Base-by-base conservation (phyloP, 345 rosid genomes). In the Dipteronia sinensis region DNA sequence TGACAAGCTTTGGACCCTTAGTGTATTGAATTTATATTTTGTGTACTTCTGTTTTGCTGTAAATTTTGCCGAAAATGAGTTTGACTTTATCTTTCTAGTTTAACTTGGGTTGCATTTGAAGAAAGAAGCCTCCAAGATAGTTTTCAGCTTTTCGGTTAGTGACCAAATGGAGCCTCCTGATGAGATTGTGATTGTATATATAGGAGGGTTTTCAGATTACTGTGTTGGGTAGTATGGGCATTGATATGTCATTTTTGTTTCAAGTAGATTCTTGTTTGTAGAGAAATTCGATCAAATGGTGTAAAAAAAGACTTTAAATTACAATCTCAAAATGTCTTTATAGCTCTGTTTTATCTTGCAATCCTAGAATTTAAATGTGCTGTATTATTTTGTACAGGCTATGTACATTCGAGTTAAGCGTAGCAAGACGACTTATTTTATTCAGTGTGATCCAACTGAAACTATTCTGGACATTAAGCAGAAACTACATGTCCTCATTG, bases 341-440 rank as follows among this genome's bases (percentile, higher is more conserved):
- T 9, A 20, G 34, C 17, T 79, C 10, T 59, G 8, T 70, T 61
- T 81, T 20, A 67, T 65, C 56, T 42, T 9, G 46, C 46, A 42
- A 42, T 42, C 10, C 27, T 81, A 69, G 69, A 34, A 51, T 11
- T 79, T 56, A 62, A 71, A 69, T 27, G 31, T 42, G 16, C 64
- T 13, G 15, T 47, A 16, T 40, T 55, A 11, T 56, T 70, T 73
- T 80, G 27, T 46, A 74, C 85, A 93, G 97, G 98, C 93, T 63
- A 94, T 92, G 97, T 91, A 92, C 83, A 94, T 94, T n/a, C 90
- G 98, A 70, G 91, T 96, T 75, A 96, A 96, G 86, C 93, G 91
- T 59, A 79, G 79, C 83, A 96, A 92, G 87, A 87, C 91, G 12
- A 94, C 97, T 59, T 94, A 90, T 87, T 96, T 96, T 77, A 82